Evolutionary conservation across 2,329 filamentous ascomycete species (phyloP).

Genomic region (Cryphonectria nitschkei): DNA sequence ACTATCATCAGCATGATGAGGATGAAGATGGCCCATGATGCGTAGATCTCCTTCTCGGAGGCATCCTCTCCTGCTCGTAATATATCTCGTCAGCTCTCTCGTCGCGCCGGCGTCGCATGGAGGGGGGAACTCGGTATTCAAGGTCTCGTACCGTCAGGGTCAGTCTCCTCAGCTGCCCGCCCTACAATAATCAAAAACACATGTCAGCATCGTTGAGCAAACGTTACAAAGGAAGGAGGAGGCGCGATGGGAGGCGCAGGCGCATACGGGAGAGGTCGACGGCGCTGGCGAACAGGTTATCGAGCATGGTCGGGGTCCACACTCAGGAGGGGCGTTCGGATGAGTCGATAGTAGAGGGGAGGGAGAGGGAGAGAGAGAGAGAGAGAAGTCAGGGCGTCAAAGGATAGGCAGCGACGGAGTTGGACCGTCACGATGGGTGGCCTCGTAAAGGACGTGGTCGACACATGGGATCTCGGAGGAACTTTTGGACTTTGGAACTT

Average conservation of each 20-base stretch:
- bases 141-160: conserved; percentile 48
- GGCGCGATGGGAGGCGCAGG: background rate
- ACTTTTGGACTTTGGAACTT: background rate
- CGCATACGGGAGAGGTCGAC: conserved; percentile 46
- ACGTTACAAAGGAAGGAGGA: conserved; percentile 21
- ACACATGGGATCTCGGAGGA: conserved; percentile 14
- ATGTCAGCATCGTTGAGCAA: conserved; percentile 25
- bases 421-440: conserved; percentile 17
- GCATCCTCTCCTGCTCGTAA: conserved; percentile 69
- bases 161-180: conserved; percentile 50
- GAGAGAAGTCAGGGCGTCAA: background rate
- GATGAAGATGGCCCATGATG: conserved; percentile 97
- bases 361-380: background rate
- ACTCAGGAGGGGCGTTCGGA: background rate
- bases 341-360: background rate
- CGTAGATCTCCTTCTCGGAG: conserved; percentile 89
- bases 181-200: conserved; percentile 36
- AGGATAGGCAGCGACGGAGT: conserved; percentile 6
- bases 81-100: conserved; percentile 29
- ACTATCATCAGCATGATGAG: conserved; percentile 91
- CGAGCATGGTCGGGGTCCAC: conserved; percentile 38
- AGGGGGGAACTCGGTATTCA: background rate
- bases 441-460: conserved; percentile 19
- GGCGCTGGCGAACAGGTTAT: conserved; percentile 41
- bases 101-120: background rate